phyloP scores from a whole-genome alignment of 2,329 filamentous ascomycete genomes.

The Microdochium paspali region DNA sequence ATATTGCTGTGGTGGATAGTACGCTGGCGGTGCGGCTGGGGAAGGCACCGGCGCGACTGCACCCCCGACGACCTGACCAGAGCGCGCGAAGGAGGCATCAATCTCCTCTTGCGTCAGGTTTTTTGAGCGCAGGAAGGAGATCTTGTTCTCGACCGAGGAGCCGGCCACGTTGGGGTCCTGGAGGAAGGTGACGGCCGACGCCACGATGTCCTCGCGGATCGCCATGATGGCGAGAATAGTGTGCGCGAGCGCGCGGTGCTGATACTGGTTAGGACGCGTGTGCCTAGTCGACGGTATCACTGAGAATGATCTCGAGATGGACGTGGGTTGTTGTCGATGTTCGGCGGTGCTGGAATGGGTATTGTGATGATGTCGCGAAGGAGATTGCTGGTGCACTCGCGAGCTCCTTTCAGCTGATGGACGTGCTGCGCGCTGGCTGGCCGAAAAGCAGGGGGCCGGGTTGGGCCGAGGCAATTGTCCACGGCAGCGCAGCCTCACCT shows the following conservation, averaged over 20 bases:
- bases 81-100: constrained; percentile 70
- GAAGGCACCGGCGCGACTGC: constrained; percentile 32
- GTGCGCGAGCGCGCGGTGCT: background rate
- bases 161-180: constrained; percentile 87
- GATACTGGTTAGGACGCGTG: background rate
- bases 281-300: background rate
- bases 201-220: constrained; percentile 72
- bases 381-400: background rate
- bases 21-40: constrained; percentile 26
- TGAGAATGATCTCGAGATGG: background rate
- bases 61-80: constrained; percentile 46
- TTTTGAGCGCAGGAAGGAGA: constrained; percentile 91
- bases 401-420: background rate
- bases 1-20: constrained; percentile 26
- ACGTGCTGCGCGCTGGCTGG: background rate
- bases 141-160: constrained; percentile 84
- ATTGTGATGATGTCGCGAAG: background rate
- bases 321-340: too few species aligned
- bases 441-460: constrained; percentile 2
- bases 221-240: constrained; percentile 42
- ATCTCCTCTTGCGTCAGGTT: constrained; percentile 96
- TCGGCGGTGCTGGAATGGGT: background rate
- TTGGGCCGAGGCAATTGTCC: too few species aligned
- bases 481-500: too few species aligned
- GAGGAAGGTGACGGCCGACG: constrained; percentile 44